Percentiles rank a stretch among this genome's conserved stretches.
Evolutionary conservation across 306 rosid genomes (phyloP).

Genomic region (Comarum palustre): DNA sequence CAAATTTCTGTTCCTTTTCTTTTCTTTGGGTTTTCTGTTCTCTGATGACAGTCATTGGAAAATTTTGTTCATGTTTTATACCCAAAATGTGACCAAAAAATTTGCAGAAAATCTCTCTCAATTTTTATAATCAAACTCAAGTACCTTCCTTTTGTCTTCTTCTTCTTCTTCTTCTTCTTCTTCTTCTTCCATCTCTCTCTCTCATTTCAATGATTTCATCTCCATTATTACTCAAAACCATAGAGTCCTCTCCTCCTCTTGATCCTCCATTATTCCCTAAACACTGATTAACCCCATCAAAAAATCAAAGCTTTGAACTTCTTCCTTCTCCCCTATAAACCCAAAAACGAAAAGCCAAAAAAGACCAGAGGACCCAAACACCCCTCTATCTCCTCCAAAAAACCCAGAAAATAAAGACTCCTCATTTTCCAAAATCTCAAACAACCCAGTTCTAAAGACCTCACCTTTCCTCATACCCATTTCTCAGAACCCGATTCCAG

Average conservation of each 20-base stretch:
- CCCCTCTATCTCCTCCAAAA: constrained; percentile 36
- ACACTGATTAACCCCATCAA: constrained; percentile 17
- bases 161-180: too few species aligned
- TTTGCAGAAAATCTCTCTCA: constrained; percentile 9
- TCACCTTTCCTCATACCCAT: constrained; percentile 19
- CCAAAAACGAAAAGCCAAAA: constrained; percentile 33
- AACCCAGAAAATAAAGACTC: constrained; percentile 40
- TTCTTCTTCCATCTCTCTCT: too few species aligned
- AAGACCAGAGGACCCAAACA: too few species aligned
- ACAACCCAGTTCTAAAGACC: constrained; percentile 7
- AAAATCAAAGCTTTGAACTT: constrained; percentile 28
- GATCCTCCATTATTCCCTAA: background rate
- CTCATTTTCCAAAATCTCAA: constrained; percentile 13
- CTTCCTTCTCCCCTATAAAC: constrained; percentile 29
- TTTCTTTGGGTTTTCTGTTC: background rate
- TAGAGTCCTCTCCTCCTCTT: background rate
- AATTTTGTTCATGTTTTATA: background rate
- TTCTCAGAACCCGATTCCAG: background rate
- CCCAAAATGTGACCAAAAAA: constrained; percentile 17
- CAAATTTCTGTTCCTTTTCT: background rate
- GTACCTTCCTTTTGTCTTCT: too few species aligned
- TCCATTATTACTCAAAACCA: background rate
- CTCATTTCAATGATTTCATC: background rate
- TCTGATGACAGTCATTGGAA: background rate
- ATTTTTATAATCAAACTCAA: constrained; percentile 5